Percentiles rank a stretch among this genome's conserved stretches.
These are phyloP conservation scores for Nicotiana otophora DNA, from an alignment of 257 asterid genomes.

Conservation along the genomic window DNA sequence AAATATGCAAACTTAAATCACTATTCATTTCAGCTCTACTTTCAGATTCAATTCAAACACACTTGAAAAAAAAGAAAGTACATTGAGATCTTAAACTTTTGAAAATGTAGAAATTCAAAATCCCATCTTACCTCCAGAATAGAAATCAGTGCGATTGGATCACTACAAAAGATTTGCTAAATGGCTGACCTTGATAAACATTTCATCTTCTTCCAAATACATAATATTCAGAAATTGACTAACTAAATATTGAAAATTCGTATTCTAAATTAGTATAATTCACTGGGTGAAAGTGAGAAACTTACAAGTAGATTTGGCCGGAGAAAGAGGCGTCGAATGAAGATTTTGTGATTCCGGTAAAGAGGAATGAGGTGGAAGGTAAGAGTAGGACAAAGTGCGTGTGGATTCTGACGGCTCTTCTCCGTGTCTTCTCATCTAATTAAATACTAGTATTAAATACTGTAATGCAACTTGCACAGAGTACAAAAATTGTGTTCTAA, in stretches of 20 bases:
- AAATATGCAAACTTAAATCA: background rate
- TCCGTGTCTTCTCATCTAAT: background rate
- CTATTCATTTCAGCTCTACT: background rate
- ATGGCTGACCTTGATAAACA: background rate
- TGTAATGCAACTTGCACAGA: background rate
- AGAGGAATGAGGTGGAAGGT: background rate
- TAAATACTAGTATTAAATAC: background rate
- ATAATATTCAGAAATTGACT: background rate
- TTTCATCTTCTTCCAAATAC: background rate
- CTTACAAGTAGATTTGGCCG: constrained; percentile 1
- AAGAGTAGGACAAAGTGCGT: background rate
- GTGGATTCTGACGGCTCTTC: background rate
- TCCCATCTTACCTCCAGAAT: background rate
- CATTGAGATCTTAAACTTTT: background rate
- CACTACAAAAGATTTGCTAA: background rate
- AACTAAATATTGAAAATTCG: background rate
- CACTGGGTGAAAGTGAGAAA: background rate
- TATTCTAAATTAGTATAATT: too few relatives aligned
- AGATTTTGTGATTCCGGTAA: background rate
- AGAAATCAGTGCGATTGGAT: background rate
- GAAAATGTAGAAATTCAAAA: background rate
- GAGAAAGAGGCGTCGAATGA: background rate
- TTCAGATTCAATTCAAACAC: background rate
- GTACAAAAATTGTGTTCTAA: too few relatives aligned
- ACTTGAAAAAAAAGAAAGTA: background rate